A percentile compares a stretch with the other conserved stretches of the same genome.
phyloP scores from a whole-genome alignment of 192 early-diverging fungal genomes.

The Rhizoclosmatium sp. region DNA sequence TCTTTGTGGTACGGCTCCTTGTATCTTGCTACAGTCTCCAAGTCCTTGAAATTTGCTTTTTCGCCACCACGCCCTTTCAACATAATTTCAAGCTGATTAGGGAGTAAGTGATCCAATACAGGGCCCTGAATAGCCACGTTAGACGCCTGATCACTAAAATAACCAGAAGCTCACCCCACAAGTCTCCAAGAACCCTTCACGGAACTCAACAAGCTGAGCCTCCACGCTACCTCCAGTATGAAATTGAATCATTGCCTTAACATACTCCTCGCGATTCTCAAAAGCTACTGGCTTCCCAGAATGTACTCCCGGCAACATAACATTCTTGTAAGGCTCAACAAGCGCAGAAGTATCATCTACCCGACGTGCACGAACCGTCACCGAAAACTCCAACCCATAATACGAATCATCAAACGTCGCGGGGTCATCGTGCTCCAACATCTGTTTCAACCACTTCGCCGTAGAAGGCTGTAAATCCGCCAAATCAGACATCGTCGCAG shows the following conservation, averaged over 20 bases:
- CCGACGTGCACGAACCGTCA: slow-evolving; percentile 20
- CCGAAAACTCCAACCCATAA: slow-evolving; percentile 30
- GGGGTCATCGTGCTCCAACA: slow-evolving; percentile 22
- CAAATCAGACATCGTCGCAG: slow-evolving; percentile 19
- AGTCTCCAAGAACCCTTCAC: slow-evolving; percentile 18
- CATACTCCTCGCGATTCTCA: slow-evolving; percentile 30
- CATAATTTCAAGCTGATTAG: slow-evolving; percentile 14
- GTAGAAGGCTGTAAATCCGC: slow-evolving; percentile 15
- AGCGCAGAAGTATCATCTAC: not conserved
- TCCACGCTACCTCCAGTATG: slow-evolving; percentile 26
- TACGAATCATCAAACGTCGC: slow-evolving; percentile 23
- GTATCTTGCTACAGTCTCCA: slow-evolving; percentile 20
- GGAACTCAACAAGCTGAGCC: slow-evolving; percentile 15
- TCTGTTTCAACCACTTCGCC: slow-evolving; percentile 21
- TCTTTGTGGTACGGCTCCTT: slow-evolving; percentile 30
- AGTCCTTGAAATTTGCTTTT: slow-evolving; percentile 14
- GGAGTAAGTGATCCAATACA: slow-evolving; percentile 26
- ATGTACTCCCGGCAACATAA: slow-evolving; percentile 2
- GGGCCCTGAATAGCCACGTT: not conserved
- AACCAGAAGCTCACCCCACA: not conserved
- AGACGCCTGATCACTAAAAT: not conserved
- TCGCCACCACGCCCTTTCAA: not conserved
- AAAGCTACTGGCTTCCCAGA: slow-evolving; percentile 13
- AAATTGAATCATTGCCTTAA: slow-evolving; percentile 18
- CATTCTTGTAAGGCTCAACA: slow-evolving; percentile 32